phyloP scores from a whole-genome alignment of 1,284 basidiomycete species.

The Pyrrhoderma noxium region DNA sequence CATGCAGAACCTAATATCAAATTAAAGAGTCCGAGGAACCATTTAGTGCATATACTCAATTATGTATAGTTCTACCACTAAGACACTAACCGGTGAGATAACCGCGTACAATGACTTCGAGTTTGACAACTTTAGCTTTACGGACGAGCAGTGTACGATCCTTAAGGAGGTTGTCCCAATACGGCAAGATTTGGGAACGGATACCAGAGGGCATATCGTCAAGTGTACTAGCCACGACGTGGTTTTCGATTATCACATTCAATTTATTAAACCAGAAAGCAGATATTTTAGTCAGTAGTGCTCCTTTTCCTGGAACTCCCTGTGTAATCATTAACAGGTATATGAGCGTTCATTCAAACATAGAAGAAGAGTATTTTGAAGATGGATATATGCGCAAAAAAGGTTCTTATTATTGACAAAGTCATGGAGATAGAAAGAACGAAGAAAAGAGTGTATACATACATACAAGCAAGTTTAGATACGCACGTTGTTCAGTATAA shows the following conservation, averaged over 20 bases:
- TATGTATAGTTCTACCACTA: too few species aligned
- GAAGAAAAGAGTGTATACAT: constrained; percentile 13
- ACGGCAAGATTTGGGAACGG: constrained; percentile 52
- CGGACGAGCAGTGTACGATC: constrained; percentile 89
- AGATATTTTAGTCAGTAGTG: constrained; percentile 84
- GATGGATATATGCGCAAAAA: not conserved
- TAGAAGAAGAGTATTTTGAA: not conserved
- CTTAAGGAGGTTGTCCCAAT: constrained; percentile 52
- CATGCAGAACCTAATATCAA: constrained; percentile 76
- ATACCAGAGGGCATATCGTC: constrained; percentile 73
- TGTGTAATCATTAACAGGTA: constrained; percentile 28
- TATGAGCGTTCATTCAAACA: not conserved
- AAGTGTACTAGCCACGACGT: constrained; percentile 72
- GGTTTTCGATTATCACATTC: constrained; percentile 73
- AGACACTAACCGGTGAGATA: constrained; percentile 98
- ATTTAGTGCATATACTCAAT: too few species aligned
- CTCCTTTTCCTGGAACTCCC: constrained; percentile 94
- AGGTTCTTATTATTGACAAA: too few species aligned
- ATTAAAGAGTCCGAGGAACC: too few species aligned
- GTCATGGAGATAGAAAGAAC: too few species aligned
- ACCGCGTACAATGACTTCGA: constrained; percentile 97
- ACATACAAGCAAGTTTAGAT: constrained; percentile 13
- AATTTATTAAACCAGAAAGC: constrained; percentile 94
- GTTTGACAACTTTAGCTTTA: constrained; percentile 83
- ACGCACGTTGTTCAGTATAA: constrained; percentile 85